These are phyloP conservation scores for Arabis hirsuta DNA, from an alignment of 345 rosid species.

Conservation along the genomic window DNA sequence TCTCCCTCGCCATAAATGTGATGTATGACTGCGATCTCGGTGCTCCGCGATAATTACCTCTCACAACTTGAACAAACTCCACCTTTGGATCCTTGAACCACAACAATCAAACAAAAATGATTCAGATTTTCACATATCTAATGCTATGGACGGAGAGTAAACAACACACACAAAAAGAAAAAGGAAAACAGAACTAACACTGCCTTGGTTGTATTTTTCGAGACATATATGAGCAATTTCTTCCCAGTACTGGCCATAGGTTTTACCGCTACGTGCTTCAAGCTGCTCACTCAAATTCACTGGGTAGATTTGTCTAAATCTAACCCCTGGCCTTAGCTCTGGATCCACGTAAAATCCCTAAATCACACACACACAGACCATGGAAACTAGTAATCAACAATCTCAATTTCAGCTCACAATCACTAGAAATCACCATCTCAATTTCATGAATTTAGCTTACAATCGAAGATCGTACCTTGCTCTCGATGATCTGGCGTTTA, in stretches of 20 bases:
- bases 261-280: background rate
- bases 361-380: too few relatives aligned
- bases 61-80: slow-evolving; percentile 19
- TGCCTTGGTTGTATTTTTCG: background rate
- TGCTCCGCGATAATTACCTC: background rate
- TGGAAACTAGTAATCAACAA: too few relatives aligned
- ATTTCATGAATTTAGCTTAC: too few relatives aligned
- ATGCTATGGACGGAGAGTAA: too few relatives aligned
- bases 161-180: too few relatives aligned
- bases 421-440: too few relatives aligned
- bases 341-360: slow-evolving; percentile 14
- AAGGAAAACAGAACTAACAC: background rate
- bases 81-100: background rate
- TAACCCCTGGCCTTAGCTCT: background rate
- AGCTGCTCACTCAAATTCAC: too few relatives aligned
- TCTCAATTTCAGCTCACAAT: too few relatives aligned
- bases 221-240: background rate
- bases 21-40: slow-evolving; percentile 30
- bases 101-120: too few relatives aligned
- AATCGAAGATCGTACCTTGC: too few relatives aligned
- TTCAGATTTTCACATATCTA: background rate
- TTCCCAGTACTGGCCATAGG: background rate
- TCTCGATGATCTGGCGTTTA: too few relatives aligned
- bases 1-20: slow-evolving; percentile 32
- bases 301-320: too few relatives aligned